Evolutionary conservation across 768 basidiomycete species (phyloP).

Genomic region (Mycena amicta): DNA sequence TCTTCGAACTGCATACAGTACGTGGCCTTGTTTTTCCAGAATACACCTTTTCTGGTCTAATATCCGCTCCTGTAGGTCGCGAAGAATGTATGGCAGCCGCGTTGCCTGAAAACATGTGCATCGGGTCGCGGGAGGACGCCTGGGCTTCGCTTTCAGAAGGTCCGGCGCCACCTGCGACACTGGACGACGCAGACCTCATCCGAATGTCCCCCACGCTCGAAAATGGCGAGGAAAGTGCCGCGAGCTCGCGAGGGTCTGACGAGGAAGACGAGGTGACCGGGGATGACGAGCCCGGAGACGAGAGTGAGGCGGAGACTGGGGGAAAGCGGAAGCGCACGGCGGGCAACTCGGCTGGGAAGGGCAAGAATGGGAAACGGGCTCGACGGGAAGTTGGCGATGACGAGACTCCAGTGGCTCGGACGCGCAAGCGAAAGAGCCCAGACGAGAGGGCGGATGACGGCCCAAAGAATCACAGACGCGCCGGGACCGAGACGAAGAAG

Average conservation of each 20-base stretch:
- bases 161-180: not conserved
- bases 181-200: not conserved
- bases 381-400: too few relatives aligned
- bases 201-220: not conserved
- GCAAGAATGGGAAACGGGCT: too few relatives aligned
- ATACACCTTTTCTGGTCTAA: not conserved
- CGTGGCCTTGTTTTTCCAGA: not conserved
- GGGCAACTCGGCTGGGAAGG: too few relatives aligned
- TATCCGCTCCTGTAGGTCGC: not conserved
- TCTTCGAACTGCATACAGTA: not conserved
- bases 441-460: too few relatives aligned
- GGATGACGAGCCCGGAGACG: too few relatives aligned
- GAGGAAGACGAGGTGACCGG: not conserved
- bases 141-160: not conserved
- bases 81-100: not conserved
- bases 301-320: too few relatives aligned
- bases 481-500: too few relatives aligned
- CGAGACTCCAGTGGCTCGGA: too few relatives aligned
- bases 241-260: not conserved
- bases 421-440: too few relatives aligned
- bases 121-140: not conserved
- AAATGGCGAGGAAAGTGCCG: not conserved
- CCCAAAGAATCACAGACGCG: too few relatives aligned
- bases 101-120: not conserved
- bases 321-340: too few relatives aligned